These are phyloP conservation scores for Fraxinus nigra DNA, from an alignment of 305 asterid species.

Conservation along the genomic window DNA sequence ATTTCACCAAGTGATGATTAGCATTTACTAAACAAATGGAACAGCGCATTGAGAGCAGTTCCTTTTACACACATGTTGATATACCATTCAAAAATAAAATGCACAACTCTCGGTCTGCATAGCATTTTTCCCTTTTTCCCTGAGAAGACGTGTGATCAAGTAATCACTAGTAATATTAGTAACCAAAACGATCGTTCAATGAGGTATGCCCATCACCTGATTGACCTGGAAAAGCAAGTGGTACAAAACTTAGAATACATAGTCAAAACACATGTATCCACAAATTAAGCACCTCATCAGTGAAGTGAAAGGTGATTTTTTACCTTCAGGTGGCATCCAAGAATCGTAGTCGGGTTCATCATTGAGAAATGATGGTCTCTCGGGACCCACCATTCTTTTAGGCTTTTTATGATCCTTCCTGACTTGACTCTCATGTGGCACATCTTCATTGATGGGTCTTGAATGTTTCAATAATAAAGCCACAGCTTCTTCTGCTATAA, in stretches of 20 bases:
- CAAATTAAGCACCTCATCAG: not conserved
- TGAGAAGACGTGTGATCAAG: not conserved
- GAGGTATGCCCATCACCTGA: constrained; percentile 98
- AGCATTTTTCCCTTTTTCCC: not conserved
- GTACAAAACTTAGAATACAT: not conserved
- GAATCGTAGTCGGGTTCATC: constrained; percentile 46
- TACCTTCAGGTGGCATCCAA: constrained; percentile 99
- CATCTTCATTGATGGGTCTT: constrained; percentile 28
- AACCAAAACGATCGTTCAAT: constrained; percentile 84
- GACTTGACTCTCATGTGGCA: constrained; percentile 27
- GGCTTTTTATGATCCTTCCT: constrained; percentile 53
- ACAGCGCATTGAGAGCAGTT: not conserved
- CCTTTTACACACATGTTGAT: not conserved
- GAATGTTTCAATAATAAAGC: constrained; percentile 84
- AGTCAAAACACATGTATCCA: not conserved
- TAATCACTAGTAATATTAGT: constrained; percentile 32
- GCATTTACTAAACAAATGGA: not conserved
- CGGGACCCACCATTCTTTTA: constrained; percentile 74
- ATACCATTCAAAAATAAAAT: not conserved
- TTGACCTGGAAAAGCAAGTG: constrained; percentile 57
- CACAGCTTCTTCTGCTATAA: constrained; percentile 79
- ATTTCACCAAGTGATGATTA: not conserved
- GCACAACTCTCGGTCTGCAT: not conserved
- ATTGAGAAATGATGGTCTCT: constrained; percentile 58
- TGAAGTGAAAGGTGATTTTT: not conserved